phyloP scores from a whole-genome alignment of 768 basidiomycete species.

The Hypholoma fasciculare region DNA sequence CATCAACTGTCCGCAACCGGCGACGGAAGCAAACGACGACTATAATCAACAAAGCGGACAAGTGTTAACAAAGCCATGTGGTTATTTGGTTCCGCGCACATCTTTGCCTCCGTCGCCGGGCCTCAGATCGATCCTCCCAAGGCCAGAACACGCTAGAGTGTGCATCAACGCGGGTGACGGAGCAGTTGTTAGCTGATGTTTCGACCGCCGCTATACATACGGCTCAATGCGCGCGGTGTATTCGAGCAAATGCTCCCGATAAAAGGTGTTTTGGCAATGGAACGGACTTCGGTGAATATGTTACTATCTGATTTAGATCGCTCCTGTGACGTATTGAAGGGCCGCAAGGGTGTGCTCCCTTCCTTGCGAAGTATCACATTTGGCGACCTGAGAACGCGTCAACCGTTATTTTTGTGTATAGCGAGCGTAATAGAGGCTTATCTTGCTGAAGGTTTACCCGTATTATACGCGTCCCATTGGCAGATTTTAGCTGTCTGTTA shows the following conservation, averaged over 20 bases:
- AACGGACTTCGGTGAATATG: not conserved
- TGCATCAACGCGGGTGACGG: too few relatives aligned
- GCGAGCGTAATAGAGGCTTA: not conserved
- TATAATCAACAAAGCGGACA: constrained; percentile 21
- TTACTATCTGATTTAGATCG: not conserved
- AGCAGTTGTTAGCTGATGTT: too few relatives aligned
- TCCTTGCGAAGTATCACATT: too few relatives aligned
- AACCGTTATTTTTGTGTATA: not conserved
- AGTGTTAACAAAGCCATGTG: constrained; percentile 9
- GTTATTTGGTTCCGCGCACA: constrained; percentile 4
- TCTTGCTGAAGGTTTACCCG: not conserved
- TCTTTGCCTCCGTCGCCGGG: not conserved
- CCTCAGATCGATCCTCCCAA: not conserved
- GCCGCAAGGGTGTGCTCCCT: too few relatives aligned
- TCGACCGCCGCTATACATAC: too few relatives aligned
- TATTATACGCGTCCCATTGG: not conserved
- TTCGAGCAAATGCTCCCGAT: not conserved
- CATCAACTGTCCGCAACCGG: constrained; percentile 2
- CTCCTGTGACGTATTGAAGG: too few relatives aligned
- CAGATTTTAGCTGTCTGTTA: not conserved
- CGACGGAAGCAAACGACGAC: constrained; percentile 35
- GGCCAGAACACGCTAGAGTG: not conserved
- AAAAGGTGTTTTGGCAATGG: not conserved
- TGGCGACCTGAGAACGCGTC: too few relatives aligned
- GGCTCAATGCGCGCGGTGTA: not conserved